Conservation (phyloP, 345 rosid species). For the Bruguiera sexangula region DNA sequence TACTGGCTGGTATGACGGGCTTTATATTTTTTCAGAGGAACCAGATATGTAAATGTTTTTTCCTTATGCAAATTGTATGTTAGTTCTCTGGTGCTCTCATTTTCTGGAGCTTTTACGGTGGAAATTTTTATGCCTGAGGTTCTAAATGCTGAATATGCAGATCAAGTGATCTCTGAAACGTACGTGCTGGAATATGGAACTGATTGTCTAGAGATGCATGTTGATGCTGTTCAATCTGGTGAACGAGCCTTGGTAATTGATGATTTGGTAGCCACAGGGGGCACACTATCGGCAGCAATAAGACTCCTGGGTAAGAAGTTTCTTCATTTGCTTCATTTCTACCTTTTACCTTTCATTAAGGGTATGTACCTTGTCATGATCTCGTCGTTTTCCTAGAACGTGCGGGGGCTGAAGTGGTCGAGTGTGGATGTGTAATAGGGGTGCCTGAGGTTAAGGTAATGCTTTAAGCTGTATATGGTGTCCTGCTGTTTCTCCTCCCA, state of each 20-base stretch:
- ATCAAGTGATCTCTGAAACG: slow-evolving; percentile 61
- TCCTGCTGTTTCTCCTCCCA: not conserved
- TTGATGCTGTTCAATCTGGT: slow-evolving; percentile 61
- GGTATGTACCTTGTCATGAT: not conserved
- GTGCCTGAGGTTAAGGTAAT: slow-evolving; percentile 69
- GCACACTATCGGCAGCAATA: slow-evolving; percentile 81
- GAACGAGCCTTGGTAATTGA: slow-evolving; percentile 72
- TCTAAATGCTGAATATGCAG: slow-evolving; percentile 28
- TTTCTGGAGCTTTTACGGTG: not conserved
- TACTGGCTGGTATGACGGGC: no score
- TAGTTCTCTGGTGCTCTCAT: not conserved
- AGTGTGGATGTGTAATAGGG: slow-evolving; percentile 78
- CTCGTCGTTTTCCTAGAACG: slow-evolving; percentile 43
- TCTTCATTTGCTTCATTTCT: not conserved
- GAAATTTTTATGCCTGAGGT: not conserved
- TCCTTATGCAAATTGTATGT: no score
- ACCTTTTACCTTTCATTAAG: not conserved
- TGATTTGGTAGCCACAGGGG: slow-evolving; percentile 89
- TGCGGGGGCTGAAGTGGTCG: slow-evolving; percentile 58
- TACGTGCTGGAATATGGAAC: slow-evolving; percentile 86
- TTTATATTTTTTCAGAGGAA: no score
- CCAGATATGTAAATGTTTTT: no score
- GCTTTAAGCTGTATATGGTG: not conserved
- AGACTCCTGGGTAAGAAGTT: slow-evolving; percentile 55
- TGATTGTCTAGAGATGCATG: slow-evolving; percentile 81